Evolutionary conservation across 1,284 basidiomycete genomes (phyloP).

Genomic region (Caloboletus inedulis): DNA sequence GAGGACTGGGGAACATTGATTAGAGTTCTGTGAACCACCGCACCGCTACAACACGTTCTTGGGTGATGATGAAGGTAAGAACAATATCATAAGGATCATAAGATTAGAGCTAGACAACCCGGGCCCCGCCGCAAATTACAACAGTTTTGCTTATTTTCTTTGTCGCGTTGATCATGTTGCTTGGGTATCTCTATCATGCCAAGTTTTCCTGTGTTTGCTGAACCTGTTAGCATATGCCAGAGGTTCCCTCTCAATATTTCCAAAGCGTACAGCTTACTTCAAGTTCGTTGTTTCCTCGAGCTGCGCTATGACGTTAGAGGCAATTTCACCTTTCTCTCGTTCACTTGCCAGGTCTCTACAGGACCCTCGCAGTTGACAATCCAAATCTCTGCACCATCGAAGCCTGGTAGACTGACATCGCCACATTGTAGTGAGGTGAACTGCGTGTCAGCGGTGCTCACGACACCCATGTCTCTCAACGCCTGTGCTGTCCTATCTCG

Average conservation of each 20-base stretch:
- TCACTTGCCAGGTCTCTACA: conserved; percentile 55
- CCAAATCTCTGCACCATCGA: conserved; percentile 59
- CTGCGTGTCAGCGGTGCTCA: conserved; percentile 25
- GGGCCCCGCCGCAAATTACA: too few relatives aligned
- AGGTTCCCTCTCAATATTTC: neutral
- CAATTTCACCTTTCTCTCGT: conserved; percentile 40
- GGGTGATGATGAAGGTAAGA: too few relatives aligned
- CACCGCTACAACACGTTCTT: too few relatives aligned
- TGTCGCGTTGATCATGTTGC: too few relatives aligned
- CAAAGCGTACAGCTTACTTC: neutral
- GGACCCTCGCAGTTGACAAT: conserved; percentile 59
- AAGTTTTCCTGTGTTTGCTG: neutral
- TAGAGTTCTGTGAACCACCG: too few relatives aligned
- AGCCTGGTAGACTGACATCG: conserved; percentile 41
- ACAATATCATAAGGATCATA: too few relatives aligned
- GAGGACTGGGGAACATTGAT: too few relatives aligned
- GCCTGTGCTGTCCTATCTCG: conserved; percentile 34
- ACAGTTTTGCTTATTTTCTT: too few relatives aligned
- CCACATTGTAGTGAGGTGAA: conserved; percentile 33
- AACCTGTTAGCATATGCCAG: neutral
- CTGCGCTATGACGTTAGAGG: neutral
- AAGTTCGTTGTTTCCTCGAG: neutral
- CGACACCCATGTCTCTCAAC: conserved; percentile 38
- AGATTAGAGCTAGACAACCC: too few relatives aligned
- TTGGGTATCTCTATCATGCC: neutral